Base-by-base conservation (phyloP, 2,329 filamentous ascomycete species). In the Ophiostoma novo-ulmi region DNA sequence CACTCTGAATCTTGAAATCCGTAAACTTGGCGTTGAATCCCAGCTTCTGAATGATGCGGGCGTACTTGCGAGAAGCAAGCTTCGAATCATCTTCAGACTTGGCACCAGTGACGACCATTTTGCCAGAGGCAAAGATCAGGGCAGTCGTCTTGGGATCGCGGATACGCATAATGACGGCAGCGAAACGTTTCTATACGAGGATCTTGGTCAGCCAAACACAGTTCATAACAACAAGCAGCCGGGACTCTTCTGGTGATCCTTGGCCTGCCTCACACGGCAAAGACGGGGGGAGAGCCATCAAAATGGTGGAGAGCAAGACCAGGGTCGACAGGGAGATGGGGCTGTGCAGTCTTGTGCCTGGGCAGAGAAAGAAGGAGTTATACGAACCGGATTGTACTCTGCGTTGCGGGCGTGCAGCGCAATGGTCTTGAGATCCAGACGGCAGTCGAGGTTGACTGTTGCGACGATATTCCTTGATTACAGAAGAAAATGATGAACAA, bases 11-110 rank as follows among this genome's bases (percentile, higher is more conserved):
- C 88, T 99, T 99, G 85, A 99, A 99, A 81, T 99, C 95, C 75
- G 94, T 97, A 82, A 99, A 98, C 88, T 97, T 98, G 77, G 95
- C 94, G 76, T 97, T 97, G 87, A 99, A 99, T 73, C 95, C 95
- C 73, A 99, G 92, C 85, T 99, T 99, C 86, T 99, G 95, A 77
- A 99, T 99, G 81, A 99, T 99, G 78, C 95, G 94, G 69, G 95
- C 95, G 79, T 99, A 99, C 83, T 99, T 99, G 83, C 94, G 90
- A 72, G 91, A 95, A 7, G 95, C 95, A 77, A 99, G 89, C 84
- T 97, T 97, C 70, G 93, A 97, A 79, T 98, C 95, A 80, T 98
- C 95, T 80, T 98, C 95, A 0, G 93, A 97, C 83, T 98, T 98
- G 74, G 94, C 94, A 83, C 94, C 94, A 70, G 95, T 99, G 20